A percentile compares a stretch with the other conserved stretches of the same genome.
phyloP scores from a whole-genome alignment of 805 yeast species.

The Ogataea dorogensis region DNA sequence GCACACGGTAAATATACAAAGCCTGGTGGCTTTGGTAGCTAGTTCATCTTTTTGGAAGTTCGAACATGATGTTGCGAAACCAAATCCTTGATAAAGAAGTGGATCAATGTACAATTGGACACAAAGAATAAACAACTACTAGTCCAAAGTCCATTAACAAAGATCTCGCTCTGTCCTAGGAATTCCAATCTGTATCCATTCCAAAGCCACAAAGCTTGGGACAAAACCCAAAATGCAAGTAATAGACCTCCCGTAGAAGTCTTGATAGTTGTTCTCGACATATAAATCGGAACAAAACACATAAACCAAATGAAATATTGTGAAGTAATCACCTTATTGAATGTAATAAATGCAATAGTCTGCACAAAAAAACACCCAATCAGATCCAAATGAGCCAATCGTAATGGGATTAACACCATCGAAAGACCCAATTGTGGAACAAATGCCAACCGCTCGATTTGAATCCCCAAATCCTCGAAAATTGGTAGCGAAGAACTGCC shows the following conservation, averaged over 20 bases:
- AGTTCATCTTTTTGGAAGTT: constrained; percentile 7
- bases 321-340: constrained; percentile 84
- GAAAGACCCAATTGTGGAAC: constrained; percentile 75
- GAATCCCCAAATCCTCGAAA: constrained; percentile 11
- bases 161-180: constrained; percentile 49
- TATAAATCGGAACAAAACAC: constrained; percentile 73
- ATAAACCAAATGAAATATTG: constrained; percentile 96
- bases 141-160: constrained; percentile 26
- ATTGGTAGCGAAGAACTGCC: constrained; percentile 14
- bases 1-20: too few species aligned
- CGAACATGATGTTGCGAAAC: constrained; percentile 1
- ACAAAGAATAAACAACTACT: constrained; percentile 27
- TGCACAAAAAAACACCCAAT: constrained; percentile 65
- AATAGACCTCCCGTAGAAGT: constrained; percentile 41
- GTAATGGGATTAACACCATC: constrained; percentile 56
- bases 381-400: constrained; percentile 40
- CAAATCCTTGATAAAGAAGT: constrained; percentile 23
- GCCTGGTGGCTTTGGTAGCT: too few species aligned
- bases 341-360: constrained; percentile 73
- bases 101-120: constrained; percentile 25
- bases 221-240: constrained; percentile 57
- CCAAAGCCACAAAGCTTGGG: constrained; percentile 77
- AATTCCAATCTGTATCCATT: constrained; percentile 82
- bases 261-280: constrained; percentile 45
- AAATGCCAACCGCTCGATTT: constrained; percentile 57